Base-by-base conservation (phyloP, 371 early-diverging fungal species). In the Blastocladiella emersonii region DNA sequence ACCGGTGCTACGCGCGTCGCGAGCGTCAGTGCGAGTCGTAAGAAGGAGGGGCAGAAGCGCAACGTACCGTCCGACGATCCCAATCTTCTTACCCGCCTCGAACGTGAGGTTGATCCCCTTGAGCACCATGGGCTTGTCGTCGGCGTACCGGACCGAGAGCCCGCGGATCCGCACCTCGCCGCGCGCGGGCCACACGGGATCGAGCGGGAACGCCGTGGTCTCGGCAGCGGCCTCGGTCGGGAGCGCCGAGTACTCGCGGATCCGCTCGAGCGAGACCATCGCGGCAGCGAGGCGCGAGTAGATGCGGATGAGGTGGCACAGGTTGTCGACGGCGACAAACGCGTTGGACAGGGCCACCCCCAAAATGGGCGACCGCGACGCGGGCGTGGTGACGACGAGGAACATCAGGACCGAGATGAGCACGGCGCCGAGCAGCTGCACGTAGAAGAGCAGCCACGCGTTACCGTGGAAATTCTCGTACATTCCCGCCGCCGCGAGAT, bases 211-310 rank as follows among this genome's bases (percentile, higher is more conserved):
- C n/a, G 21, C 48, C n/a, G 48, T 48, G 23, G 48, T 48, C 7
- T 25, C 48, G 10, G 19, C n/a, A 21, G 41, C 3, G 23, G 48
- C 48, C 25, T 48, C 48, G 8, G 48, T 0, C 5, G 48, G 21
- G n/a, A 25, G 8, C 1, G 17, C n/a, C 48, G n/a, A 8, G 66
- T 95, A 93, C 72, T 97, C 93, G 62, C 85, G 77, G 63, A 91
- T 80, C 53, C 94, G 86, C 71, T 90, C 94, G 51, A 92, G 84
- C 13, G 92, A 76, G 2, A 90, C 86, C 64, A 39, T n/a, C n/a
- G n/a, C n/a, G n/a, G n/a, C n/a, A n/a, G n/a, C n/a, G n/a, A n/a
- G n/a, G n/a, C n/a, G n/a, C n/a, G n/a, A n/a, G n/a, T n/a, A n/a
- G n/a, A n/a, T n/a, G n/a, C n/a, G n/a, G n/a, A 41, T 15, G 15